A percentile compares a stretch with the other conserved stretches of the same genome.
Evolutionary conservation across 345 rosid genomes (phyloP).

Genomic region (Populus alba): DNA sequence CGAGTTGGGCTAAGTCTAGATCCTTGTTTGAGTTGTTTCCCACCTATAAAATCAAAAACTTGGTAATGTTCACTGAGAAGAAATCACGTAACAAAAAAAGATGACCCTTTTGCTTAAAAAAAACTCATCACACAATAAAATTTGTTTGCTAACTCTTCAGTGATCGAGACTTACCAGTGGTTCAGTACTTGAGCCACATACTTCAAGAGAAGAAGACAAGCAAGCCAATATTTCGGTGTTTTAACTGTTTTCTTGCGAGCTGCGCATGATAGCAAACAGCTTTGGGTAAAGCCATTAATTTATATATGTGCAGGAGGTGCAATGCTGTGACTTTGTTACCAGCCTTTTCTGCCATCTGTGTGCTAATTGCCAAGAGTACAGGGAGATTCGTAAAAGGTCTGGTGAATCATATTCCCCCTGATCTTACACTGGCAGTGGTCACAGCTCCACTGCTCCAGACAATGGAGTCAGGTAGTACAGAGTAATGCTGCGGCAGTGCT

Average conservation of each 20-base stretch:
- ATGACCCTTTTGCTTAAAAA: background rate
- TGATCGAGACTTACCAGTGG: background rate
- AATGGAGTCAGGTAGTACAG: constrained; percentile 46
- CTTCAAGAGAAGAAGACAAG: background rate
- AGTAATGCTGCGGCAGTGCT: background rate
- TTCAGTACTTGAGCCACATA: background rate
- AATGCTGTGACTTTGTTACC: constrained; percentile 76
- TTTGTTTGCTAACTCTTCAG: background rate
- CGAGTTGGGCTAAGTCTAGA: background rate
- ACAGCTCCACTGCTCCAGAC: constrained; percentile 55
- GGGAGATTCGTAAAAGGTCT: constrained; percentile 68
- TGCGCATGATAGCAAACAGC: background rate
- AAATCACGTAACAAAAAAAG: too few species aligned
- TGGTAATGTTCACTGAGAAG: background rate
- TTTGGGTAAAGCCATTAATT: background rate
- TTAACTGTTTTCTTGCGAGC: background rate
- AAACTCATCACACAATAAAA: background rate
- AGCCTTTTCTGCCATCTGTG: constrained; percentile 91
- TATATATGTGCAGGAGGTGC: constrained; percentile 61
- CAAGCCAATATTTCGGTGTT: background rate
- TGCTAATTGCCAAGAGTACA: constrained; percentile 86
- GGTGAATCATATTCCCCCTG: constrained; percentile 32
- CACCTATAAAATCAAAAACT: background rate
- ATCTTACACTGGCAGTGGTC: constrained; percentile 47
- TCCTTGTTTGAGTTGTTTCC: background rate